Percentiles rank a stretch among this genome's conserved stretches.
Conservation (phyloP, 805 yeast genomes). For the Metschnikowia hibisci region DNA sequence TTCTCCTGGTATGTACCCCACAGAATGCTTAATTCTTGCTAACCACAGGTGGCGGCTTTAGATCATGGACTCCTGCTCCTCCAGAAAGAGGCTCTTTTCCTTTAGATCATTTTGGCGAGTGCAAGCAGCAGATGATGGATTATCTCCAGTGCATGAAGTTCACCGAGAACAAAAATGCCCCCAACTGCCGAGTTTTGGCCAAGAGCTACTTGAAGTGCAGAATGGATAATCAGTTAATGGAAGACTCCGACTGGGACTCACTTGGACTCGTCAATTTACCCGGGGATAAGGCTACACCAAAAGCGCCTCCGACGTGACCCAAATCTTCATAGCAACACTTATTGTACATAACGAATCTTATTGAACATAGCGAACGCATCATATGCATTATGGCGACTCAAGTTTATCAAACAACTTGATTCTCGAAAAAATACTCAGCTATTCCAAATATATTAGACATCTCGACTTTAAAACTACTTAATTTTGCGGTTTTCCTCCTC, state of each 20-base stretch:
- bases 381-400: too few species aligned
- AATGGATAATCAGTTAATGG: constrained; percentile 66
- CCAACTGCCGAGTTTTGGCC: constrained; percentile 84
- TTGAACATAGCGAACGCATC: too few species aligned
- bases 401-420: too few species aligned
- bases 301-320: too few species aligned
- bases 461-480: too few species aligned
- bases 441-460: too few species aligned
- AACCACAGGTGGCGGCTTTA: constrained; percentile 19
- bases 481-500: constrained; percentile 12
- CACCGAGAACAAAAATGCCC: constrained; percentile 79
- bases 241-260: constrained; percentile 40
- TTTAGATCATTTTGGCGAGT: constrained; percentile 82
- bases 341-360: background rate
- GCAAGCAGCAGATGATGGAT: constrained; percentile 67
- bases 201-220: constrained; percentile 79
- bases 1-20: constrained; percentile 18
- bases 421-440: too few species aligned
- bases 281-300: constrained; percentile 20
- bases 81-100: constrained; percentile 98
- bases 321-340: too few species aligned
- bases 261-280: constrained; percentile 41
- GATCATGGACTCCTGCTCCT: constrained; percentile 70
- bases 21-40: constrained; percentile 1
- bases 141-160: constrained; percentile 76